phyloP scores from a whole-genome alignment of 257 asterid genomes.

The Oldenlandia corymbosa region DNA sequence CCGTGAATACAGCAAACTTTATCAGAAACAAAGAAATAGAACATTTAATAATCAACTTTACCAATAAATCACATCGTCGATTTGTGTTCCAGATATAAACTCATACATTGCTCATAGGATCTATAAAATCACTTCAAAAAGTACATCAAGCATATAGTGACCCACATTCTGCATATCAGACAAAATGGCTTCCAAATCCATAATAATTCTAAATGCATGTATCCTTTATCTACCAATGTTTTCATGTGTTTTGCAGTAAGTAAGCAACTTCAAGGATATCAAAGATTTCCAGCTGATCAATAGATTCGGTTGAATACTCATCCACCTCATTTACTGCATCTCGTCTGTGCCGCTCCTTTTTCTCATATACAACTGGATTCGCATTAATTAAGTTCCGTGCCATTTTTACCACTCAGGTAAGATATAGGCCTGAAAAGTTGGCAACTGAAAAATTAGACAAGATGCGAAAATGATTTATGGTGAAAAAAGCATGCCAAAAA shows the following conservation, averaged over 20 bases:
- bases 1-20: not conserved
- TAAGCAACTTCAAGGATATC: conserved; percentile 63
- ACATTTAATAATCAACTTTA: not conserved
- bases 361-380: conserved; percentile 74
- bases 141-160: not conserved
- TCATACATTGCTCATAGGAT: not conserved
- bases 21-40: not conserved
- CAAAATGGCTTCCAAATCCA: not conserved
- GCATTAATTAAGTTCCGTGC: conserved; percentile 71
- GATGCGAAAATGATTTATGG: too few species aligned
- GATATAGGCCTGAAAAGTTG: too few species aligned
- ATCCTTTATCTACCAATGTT: not conserved
- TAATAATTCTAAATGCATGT: too few species aligned
- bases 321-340: conserved; percentile 39
- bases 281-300: conserved; percentile 77
- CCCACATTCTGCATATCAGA: not conserved
- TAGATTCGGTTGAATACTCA: conserved; percentile 56
- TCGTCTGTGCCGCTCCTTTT: conserved; percentile 73
- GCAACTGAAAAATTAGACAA: too few species aligned
- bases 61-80: not conserved
- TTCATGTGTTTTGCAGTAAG: not conserved
- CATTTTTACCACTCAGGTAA: conserved; percentile 43
- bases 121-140: not conserved
- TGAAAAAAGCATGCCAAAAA: too few species aligned
- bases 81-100: not conserved